Evolutionary conservation across 2,329 filamentous ascomycete species (phyloP).

Genomic region (Curvularia lunata): DNA sequence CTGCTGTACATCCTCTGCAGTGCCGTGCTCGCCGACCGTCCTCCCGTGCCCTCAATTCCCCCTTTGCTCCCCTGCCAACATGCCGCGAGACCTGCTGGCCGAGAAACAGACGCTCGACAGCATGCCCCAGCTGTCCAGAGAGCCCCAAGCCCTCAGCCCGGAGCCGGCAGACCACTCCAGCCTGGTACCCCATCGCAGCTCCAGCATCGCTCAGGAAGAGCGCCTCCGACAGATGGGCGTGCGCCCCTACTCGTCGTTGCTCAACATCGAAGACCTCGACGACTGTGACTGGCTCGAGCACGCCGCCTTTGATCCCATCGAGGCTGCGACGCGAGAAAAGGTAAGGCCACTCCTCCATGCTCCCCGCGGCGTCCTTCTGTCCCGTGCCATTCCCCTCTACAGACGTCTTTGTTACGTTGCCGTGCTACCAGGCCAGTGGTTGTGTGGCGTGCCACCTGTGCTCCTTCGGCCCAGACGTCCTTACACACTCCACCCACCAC

Average conservation of each 20-base stretch:
- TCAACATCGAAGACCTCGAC: conserved; percentile 71
- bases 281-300: conserved; percentile 66
- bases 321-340: conserved; percentile 66
- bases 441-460: neutral
- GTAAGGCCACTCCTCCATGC: conserved; percentile 50
- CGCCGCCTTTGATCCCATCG: conserved; percentile 63
- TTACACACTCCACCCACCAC: neutral
- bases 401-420: conserved; percentile 6
- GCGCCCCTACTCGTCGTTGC: conserved; percentile 74
- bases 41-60: too few species aligned
- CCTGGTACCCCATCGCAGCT: conserved; percentile 31
- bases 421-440: neutral
- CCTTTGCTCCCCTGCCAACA: conserved; percentile 25
- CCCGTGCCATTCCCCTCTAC: neutral
- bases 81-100: conserved; percentile 54
- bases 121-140: conserved; percentile 49
- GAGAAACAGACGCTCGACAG: conserved; percentile 44
- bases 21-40: neutral
- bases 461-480: conserved; percentile 7
- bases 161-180: conserved; percentile 22
- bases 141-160: conserved; percentile 32
- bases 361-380: neutral
- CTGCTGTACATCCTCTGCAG: neutral
- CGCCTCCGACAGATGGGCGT: conserved; percentile 58
- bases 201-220: conserved; percentile 34